Evolutionary conservation across 2,329 filamentous ascomycete genomes (phyloP), one percentile per base, ranked within the genome.

Genomic region (Knoxdaviesia capensis): DNA sequence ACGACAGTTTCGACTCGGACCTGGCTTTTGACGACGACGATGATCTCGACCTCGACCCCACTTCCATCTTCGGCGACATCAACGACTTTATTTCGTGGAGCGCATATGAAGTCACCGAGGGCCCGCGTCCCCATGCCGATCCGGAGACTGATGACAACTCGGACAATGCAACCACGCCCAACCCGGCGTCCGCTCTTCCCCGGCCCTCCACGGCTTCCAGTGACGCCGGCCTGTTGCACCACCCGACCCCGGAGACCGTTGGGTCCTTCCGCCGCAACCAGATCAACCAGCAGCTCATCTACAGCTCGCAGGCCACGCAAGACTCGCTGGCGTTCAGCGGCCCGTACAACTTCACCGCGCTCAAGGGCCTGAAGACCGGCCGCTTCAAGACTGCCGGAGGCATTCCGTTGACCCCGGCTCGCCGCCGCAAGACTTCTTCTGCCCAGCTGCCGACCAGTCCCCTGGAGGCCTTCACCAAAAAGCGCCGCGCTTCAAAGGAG

Each of bases 251-350:
- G 6, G 71, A 77, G 44, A 73, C 79, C 9, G 81, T 90, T 34
- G 80, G 80, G 34, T 80, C 82, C 1, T 92, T 90, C 65, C 81
- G 81, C 43, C 73, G 65, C 48, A 77, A 72, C 56, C 75, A 72
- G 54, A 74, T 64, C 63, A 71, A 73, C 53, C 67, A 72, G 53
- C 68, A 73, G 49, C 61, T 75, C 45, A 71, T 75, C 45, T 56
- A 69, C 47, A 74, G 69, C 58, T 71, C 68, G 52, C 68, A 73
- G 51, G 71, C 69, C 28, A 75, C 71, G 34, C 61, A 70, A 44
- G 69, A 79, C 50, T 75, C 76, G 35, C 63, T 81, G 30, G 66
- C 71, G 40, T 73, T 78, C 54, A 68, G 73, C 42, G 63, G 69
- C 41, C 67, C 71, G 6, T 69, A 76, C 57, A 65, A 73, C 53